A percentile compares a stretch with the other conserved stretches of the same genome.
phyloP scores from a whole-genome alignment of 495 filamentous ascomycete species.

The Penicillium argentinense region DNA sequence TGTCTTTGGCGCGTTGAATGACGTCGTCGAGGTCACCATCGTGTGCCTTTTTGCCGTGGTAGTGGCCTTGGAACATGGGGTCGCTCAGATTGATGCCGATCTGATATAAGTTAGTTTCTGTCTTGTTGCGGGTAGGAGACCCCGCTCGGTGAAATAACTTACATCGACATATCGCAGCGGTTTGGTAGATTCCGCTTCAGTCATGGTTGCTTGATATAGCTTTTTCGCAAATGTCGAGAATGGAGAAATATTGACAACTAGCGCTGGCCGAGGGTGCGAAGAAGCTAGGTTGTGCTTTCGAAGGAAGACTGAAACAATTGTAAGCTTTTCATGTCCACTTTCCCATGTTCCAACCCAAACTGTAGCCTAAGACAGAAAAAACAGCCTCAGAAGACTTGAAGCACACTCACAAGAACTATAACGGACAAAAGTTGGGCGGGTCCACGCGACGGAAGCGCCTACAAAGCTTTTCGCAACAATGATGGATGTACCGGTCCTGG shows the following conservation, averaged over 20 bases:
- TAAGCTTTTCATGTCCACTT: too few species aligned
- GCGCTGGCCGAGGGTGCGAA: background rate
- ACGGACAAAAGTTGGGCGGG: too few species aligned
- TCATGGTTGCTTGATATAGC: slow-evolving; percentile 25
- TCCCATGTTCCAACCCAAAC: too few species aligned
- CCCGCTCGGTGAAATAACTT: slow-evolving; percentile 13
- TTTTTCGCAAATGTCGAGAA: slow-evolving; percentile 7
- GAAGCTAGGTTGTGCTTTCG: too few species aligned
- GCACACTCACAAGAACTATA: too few species aligned
- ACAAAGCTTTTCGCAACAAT: slow-evolving; percentile 4
- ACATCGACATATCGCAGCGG: slow-evolving; percentile 49
- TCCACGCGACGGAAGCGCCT: too few species aligned
- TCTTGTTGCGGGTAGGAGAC: too few species aligned
- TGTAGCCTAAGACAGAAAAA: too few species aligned
- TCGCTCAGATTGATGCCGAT: slow-evolving; percentile 95
- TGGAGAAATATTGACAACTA: background rate
- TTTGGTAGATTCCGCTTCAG: slow-evolving; percentile 22
- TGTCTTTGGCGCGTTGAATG: slow-evolving; percentile 68
- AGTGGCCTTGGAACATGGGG: slow-evolving; percentile 76
- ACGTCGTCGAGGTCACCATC: slow-evolving; percentile 76
- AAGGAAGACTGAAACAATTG: too few species aligned
- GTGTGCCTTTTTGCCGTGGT: slow-evolving; percentile 80
- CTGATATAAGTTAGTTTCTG: slow-evolving; percentile 33
- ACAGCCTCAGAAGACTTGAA: too few species aligned
- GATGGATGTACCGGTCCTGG: slow-evolving; percentile 16